phyloP scores from a whole-genome alignment of 2,329 filamentous ascomycete species.

The Cercospora beticola region DNA sequence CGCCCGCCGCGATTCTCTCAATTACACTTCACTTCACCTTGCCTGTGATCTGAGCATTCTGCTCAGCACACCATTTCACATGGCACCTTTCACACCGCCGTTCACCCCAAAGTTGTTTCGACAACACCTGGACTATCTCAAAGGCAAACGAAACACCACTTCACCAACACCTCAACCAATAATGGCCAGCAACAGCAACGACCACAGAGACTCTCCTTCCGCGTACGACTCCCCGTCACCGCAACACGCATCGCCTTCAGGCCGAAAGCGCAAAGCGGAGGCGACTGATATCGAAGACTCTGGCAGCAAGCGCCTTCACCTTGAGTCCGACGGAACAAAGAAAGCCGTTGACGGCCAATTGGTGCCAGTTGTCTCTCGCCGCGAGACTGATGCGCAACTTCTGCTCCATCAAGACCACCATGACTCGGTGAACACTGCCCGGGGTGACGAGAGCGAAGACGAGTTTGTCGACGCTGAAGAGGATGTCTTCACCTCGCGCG shows the following conservation, averaged over 20 bases:
- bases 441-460: constrained; percentile 19
- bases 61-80: neutral
- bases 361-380: constrained; percentile 17
- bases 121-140: constrained; percentile 5
- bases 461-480: constrained; percentile 27
- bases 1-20: neutral
- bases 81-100: neutral
- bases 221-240: neutral
- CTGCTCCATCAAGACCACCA: neutral
- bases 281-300: constrained; percentile 2
- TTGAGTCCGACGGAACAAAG: neutral
- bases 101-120: neutral
- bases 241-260: neutral
- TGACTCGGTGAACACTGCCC: neutral
- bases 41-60: neutral
- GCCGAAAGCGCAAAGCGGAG: constrained; percentile 11
- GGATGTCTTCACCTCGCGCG: constrained; percentile 4
- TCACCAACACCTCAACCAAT: neutral
- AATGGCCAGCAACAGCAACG: neutral
- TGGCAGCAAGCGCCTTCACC: constrained; percentile 6
- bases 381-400: constrained; percentile 6
- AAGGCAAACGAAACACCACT: neutral
- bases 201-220: neutral
- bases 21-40: neutral
- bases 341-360: constrained; percentile 3